Evolutionary conservation across 2,329 filamentous ascomycete species (phyloP), one percentile per base, ranked within the genome.

Genomic region (Sporothrix inflata): DNA sequence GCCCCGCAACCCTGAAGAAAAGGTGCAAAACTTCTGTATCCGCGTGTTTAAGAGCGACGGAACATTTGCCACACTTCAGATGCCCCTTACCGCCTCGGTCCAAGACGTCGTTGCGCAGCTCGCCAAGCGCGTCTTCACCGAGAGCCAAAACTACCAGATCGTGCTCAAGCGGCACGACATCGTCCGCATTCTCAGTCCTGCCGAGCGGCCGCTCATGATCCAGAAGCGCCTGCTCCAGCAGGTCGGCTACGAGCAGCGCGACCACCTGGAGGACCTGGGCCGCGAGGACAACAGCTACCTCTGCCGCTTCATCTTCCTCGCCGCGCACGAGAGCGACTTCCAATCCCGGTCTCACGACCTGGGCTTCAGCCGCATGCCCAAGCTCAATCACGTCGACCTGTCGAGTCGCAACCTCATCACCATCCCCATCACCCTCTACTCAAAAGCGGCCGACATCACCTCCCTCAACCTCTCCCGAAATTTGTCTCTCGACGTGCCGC

Each of bases 251-350:
- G 91, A 93, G 72, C 90, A 94, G 42, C 89, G 89, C 71, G 96
- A 99, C 80, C 90, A 90, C 51, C 90, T 99, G 61, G 95, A 98
- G 79, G 96, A 98, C 74, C 89, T 99, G 69, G 96, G 96, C 38
- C 90, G 96, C 72, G 96, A 99, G 81, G 96, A 99, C 83, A 97
- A 98, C 81, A 97, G 94, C 79, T 99, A 98, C 77, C 87, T 99
- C 14, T 97, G 94, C 79, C 92, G 96, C 6, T 98, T 99, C 83
- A 94, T 96, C 73, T 99, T 99, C 81, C 85, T 98, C 73, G 94
- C 95, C 19, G 91, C 92, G 24, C 93, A 95, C 78, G 92, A 97
- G 80, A 94, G 90, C 79, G 94, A 94, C 66, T 94, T 88, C 77
- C 89, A 91, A 74, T 86, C 91, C 57, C 89, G 87, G 73, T 85